phyloP scores from a whole-genome alignment of 331 rosid genomes.

The Arachis monticola region DNA sequence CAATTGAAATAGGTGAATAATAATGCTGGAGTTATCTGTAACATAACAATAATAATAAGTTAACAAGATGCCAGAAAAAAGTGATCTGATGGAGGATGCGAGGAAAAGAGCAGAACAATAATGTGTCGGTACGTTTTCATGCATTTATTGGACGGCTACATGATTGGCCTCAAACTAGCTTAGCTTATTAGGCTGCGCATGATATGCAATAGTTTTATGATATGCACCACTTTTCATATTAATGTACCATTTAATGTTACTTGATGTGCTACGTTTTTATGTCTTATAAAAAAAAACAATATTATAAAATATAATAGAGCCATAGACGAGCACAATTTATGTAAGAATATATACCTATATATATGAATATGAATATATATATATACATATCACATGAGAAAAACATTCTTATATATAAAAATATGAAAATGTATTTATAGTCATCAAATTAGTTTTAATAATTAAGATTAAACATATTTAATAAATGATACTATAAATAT shows the following conservation, averaged over 20 bases:
- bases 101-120: not conserved
- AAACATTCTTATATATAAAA: too few species aligned
- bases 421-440: too few species aligned
- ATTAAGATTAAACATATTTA: too few species aligned
- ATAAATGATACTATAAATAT: too few species aligned
- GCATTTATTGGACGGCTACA: not conserved
- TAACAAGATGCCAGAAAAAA: not conserved
- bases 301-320: too few species aligned
- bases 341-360: too few species aligned
- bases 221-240: not conserved
- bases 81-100: not conserved
- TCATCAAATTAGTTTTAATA: too few species aligned
- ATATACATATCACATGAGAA: too few species aligned
- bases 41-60: not conserved
- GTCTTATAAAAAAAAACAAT: too few species aligned
- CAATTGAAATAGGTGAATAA: not conserved
- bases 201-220: slow-evolving; percentile 33
- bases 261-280: not conserved
- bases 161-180: slow-evolving; percentile 27
- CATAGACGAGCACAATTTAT: not conserved
- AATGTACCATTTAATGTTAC: not conserved
- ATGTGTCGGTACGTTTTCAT: slow-evolving; percentile 3
- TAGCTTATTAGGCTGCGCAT: slow-evolving; percentile 39
- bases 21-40: slow-evolving; percentile 3
- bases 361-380: too few species aligned